Evolutionary conservation across 441 rosid genomes (phyloP), one percentile per base, ranked within the genome.

Genomic region (Erysimum cheiri): DNA sequence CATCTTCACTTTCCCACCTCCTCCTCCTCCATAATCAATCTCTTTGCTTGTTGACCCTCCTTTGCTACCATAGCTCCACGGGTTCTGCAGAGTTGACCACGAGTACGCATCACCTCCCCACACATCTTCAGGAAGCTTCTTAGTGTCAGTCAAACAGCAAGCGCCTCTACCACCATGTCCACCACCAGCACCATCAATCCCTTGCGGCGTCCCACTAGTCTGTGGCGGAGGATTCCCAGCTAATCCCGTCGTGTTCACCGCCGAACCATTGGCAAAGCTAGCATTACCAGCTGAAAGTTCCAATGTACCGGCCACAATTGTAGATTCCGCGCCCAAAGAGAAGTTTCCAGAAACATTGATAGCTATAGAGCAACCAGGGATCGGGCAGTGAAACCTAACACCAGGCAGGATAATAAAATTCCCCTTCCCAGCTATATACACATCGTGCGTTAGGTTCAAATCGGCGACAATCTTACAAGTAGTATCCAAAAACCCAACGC

Each of bases 81-180:
- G 99, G 49, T 26, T 70, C 74, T 88, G 85, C 82, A 94, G 72
- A 12, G 85, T 77, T 4, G 93, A 86, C 99, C 99, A 94, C 1
- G 99, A 87, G 65, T 94, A 92, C 1, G 96, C 91, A 73, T 94
- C 99, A 63, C 99, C 99, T 55, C 99, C 99, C 98, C 99, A 92
- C 7, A 90, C 93, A 70, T 94, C 98, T 84, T 88, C 98, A 6
- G 97, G 90, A 61, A 89, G 84, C 88, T 86, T 87, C 29, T 60
- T 78, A 60, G 86, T 65, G 63, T 90, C 97, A 22, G 86, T 82
- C 80, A 84, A 82, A 76, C 98, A 94, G 48, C 83, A 78, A 28
- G 98, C 99, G 0, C 99, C 99, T 64, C 98, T 81, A 32, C 98
- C 98, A 44, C 97, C 97, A 48, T 94, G 97, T 14, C 97, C 98